Evolutionary conservation across 140 eudicot genomes (phyloP), one percentile per base, ranked within the genome.

Genomic region (Ambrosia hybrid): DNA sequence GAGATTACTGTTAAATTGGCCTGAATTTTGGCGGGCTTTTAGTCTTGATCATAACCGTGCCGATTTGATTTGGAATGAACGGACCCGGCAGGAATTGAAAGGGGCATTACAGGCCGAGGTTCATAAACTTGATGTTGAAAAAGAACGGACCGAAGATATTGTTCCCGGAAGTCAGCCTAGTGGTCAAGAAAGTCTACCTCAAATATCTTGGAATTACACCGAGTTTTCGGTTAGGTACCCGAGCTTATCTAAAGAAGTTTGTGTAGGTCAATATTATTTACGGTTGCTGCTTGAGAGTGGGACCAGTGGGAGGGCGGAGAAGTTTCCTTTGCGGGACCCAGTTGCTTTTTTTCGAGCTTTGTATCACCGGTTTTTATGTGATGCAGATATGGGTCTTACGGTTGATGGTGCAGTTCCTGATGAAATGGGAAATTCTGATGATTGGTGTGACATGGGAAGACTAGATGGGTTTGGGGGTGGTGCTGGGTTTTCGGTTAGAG

Each of bases 401-500:
- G 97, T 90, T 48, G 97, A 86, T 84, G 99, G 99, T 75, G 94
- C 99, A 38, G 86, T 93, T 53, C 99, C 99, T 68, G 97, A 93
- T 90, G 94, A 90, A 85, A 75, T 90, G 90, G 97, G 99, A 21
- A 88, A 92, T n/a, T 87, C 99, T 81, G 97, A 93, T 86, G 99
- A 93, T 84, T 93, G 99, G 99, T 93, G 99, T 79, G 99, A 93
- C 74, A 90, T 90, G 99, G 96, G 94, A 45, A 79, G 99, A 70
- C 66, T 93, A 67, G 99, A 93, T 84, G 99, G 99, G 73, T 93
- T 93, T 79, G 99, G 99, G 15, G 99, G 99, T 72, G 99, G 97
- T 8, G 99, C 97, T 21, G 99, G 99, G 39, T 85, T 87, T 70
- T 93, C 97, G 1, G 99, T 93, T 7, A 83, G 99, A 76, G 99